Evolutionary conservation across 352 stramenopile species (phyloP), one percentile per base, ranked within the genome.

Genomic region (Pythium guiyangense): DNA sequence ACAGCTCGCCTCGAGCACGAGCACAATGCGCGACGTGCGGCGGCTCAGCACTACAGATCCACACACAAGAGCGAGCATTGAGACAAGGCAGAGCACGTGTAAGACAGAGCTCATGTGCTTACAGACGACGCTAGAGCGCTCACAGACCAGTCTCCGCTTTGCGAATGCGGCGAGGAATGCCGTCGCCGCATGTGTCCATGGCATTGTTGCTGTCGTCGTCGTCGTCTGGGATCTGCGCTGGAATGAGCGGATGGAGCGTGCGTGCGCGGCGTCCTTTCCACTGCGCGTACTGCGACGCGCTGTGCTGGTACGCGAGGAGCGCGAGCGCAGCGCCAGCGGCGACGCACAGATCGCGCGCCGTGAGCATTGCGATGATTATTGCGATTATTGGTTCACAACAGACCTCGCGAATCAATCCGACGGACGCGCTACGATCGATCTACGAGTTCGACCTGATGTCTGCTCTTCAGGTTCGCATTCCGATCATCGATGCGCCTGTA

Each of bases 1-100:
- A 54, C 64, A 66, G 26, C 68, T 69, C 25, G 64, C 49, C 49
- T 81, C 72, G 10, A 81, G 65, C 59, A 81, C 72, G 20, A 81
- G 54, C 26, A 72, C 50, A 22, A 79, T 64, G 17, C 69, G 60
- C 18, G 63, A 59, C 15, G 68, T 77, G 45, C 72, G 72, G 14
- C 62, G 53, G 37, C 51, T 58, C 15, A 82, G 60, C 43, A 82
- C 70, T 69, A 53, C n/a, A 40, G 11, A 20, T 12, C 29, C 11
- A 50, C 50, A 59, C 20, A 60, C 5, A 4, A 9, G 43, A 22
- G 47, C 22, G 14, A 10, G 40, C 35, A 34, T 12, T 37, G 31
- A 37, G 31, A 2, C 31, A 37, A 12, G 1, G 31, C 22, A 22
- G 12, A 12, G 31, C 5, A 12, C 31, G 5, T 12, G 31, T 12